Evolutionary conservation across 2,329 filamentous ascomycete genomes (phyloP), one percentile per base, ranked within the genome.

Genomic region (Mycocentrospora acerina): DNA sequence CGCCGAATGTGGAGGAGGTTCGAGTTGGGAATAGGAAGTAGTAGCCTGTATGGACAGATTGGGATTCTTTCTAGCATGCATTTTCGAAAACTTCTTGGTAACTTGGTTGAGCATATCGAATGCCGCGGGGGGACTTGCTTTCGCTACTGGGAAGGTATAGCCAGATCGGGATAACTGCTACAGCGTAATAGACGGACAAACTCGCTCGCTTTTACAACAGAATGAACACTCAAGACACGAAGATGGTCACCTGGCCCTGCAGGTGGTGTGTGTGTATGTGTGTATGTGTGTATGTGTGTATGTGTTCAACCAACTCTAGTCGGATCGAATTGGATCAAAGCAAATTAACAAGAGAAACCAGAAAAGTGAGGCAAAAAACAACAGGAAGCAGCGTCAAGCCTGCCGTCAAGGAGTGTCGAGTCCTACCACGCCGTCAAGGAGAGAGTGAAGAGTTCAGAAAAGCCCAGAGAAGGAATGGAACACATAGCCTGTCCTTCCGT

Each of bases 11-110:
- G 42, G 28, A 14, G 51, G 44, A 14, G 64, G 63, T 35, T 55
- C 57, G 17, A 67, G 45, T 32, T 66, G 61, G 25, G 59, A 57
- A 36, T 66, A 67, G 7, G 59, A 45, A 15, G 61, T 56, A 18
- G 58, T 68, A 29, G 72, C 70, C 31, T 69, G 69, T 32, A 72
- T 67, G n/a, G 68, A 70, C 37, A 74, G 63, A 48, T 68, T 70
- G 11, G 71, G 72, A 51, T 74, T 74, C 44, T 71, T 62, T 48
- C 72, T 64, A 48, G 68, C 69, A 47, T 72, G 68, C 71, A 75
- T 74, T 33, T 54, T 67, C 43, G 58, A 64, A 25, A 59, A 43
- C 43, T 63, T 62, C 26, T 61, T 48, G 18, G 60, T 56, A 17
- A 58, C 55, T 52, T 66, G 64, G 44, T 65, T 59, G 45, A 67